These are phyloP conservation scores for Diospyros kaki DNA, from an alignment of 148 eudicot genomes.

Conservation along the genomic window DNA sequence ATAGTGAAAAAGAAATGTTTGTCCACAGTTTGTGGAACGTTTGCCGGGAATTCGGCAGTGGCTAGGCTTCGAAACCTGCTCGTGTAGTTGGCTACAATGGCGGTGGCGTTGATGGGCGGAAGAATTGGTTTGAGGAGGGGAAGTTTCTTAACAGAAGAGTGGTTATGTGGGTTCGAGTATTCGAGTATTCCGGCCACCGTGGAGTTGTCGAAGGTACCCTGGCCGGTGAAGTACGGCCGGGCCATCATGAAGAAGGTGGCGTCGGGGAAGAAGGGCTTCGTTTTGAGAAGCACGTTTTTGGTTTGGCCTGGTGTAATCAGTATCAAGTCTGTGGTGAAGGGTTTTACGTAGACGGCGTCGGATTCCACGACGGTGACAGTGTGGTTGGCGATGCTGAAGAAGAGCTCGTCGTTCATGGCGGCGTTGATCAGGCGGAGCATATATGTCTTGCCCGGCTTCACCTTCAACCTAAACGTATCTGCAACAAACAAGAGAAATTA, in stretches of 20 bases:
- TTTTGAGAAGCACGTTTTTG: constrained; percentile 14
- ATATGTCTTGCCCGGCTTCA: constrained; percentile 8
- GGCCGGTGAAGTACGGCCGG: constrained; percentile 12
- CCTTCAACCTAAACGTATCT: constrained; percentile 14
- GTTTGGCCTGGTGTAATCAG: constrained; percentile 15
- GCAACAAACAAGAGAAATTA: neutral
- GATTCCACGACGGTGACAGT: constrained; percentile 10
- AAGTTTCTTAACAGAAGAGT: neutral
- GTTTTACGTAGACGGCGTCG: constrained; percentile 6
- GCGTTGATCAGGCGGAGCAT: constrained; percentile 10
- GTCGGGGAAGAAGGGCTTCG: neutral
- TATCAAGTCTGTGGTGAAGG: neutral
- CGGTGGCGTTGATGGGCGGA: neutral
- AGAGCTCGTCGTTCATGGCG: constrained; percentile 9
- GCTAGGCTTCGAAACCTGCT: constrained; percentile 4
- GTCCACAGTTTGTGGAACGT: constrained; percentile 14
- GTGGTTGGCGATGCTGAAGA: constrained; percentile 18
- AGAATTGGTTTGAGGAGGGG: constrained; percentile 10
- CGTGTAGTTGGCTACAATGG: neutral
- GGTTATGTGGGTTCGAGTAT: neutral
- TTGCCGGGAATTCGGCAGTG: constrained; percentile 12
- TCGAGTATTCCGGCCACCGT: constrained; percentile 11
- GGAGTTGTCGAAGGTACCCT: constrained; percentile 14
- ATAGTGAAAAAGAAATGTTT: constrained; percentile 14
- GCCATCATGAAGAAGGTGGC: constrained; percentile 13